Percentiles rank a stretch among this genome's conserved stretches.
phyloP scores from a whole-genome alignment of 345 rosid species.

The Crucihimalaya himalaica region DNA sequence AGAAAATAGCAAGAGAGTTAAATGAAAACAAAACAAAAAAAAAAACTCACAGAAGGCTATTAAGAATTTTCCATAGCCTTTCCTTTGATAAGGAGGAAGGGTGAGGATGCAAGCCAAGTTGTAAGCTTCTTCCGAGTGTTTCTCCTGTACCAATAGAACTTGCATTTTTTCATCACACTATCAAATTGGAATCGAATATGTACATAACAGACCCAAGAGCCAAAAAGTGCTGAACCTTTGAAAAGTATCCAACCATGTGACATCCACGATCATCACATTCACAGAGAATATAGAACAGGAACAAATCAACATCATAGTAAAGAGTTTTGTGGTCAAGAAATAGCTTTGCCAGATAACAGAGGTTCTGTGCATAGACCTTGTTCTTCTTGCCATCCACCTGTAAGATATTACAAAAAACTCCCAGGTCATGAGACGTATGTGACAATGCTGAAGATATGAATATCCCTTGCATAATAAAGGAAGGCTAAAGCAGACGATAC shows the following conservation, averaged over 20 bases:
- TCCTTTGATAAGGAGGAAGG: conserved; percentile 98
- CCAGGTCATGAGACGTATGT: not conserved
- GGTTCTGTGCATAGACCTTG: conserved; percentile 98
- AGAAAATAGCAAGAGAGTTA: not conserved
- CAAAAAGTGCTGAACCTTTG: conserved; percentile 59
- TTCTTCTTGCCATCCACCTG: conserved; percentile 92
- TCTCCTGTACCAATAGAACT: conserved; percentile 64
- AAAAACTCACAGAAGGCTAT: conserved; percentile 92
- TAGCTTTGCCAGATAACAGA: conserved; percentile 93
- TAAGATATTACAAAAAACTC: not conserved
- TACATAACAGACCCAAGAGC: conserved; percentile 21
- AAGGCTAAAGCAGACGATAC: not conserved
- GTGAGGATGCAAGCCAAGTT: conserved; percentile 98
- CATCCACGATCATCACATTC: conserved; percentile 99
- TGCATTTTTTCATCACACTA: conserved; percentile 6
- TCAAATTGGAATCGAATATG: not conserved
- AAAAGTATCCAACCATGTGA: conserved; percentile 99
- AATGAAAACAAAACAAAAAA: not conserved
- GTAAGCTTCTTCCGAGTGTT: conserved; percentile 96
- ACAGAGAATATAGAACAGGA: conserved; percentile 86
- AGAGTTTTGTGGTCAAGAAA: conserved; percentile 99
- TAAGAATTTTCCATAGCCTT: conserved; percentile 97
- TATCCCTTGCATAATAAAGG: conserved; percentile 39
- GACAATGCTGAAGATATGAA: not conserved
- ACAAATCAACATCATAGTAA: conserved; percentile 95